These are phyloP conservation scores for Penicillium freii DNA, from an alignment of 2,329 filamentous ascomycete species.

Conservation along the genomic window DNA sequence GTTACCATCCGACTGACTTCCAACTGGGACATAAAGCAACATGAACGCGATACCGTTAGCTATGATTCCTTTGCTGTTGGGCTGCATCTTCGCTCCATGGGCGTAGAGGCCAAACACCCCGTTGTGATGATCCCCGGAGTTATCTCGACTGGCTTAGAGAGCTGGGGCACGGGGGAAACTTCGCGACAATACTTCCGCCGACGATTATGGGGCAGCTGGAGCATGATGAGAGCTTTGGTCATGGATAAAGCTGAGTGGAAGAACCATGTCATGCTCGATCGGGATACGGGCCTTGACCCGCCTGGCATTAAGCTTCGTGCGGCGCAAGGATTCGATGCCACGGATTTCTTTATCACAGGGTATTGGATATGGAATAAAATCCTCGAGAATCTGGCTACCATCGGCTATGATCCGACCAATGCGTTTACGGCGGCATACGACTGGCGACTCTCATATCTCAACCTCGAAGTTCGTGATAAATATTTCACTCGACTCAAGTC, in stretches of 20 bases:
- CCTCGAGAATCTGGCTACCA: constrained; percentile 89
- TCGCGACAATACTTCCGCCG: constrained; percentile 92
- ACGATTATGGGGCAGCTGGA: constrained; percentile 96
- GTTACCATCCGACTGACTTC: constrained; percentile 11
- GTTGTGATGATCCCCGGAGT: constrained; percentile 98
- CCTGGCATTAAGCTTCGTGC: constrained; percentile 85
- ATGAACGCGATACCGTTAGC: constrained; percentile 80
- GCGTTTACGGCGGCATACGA: constrained; percentile 73
- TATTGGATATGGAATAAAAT: constrained; percentile 99
- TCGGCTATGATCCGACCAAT: constrained; percentile 87
- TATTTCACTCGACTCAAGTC: constrained; percentile 90
- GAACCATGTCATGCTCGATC: constrained; percentile 94
- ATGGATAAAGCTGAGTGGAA: constrained; percentile 95
- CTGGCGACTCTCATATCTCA: constrained; percentile 87
- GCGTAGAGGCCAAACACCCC: constrained; percentile 76
- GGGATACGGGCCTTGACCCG: constrained; percentile 84
- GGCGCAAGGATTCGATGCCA: constrained; percentile 94
- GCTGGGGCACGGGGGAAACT: constrained; percentile 84
- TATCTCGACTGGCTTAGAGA: constrained; percentile 94
- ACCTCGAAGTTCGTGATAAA: constrained; percentile 85
- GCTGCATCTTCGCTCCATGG: constrained; percentile 75
- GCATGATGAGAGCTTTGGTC: constrained; percentile 94
- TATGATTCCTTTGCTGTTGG: constrained; percentile 95
- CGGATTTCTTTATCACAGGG: constrained; percentile 76
- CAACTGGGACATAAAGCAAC: constrained; percentile 54